Base-by-base conservation (phyloP, 768 basidiomycete species). In the Thelephora ganbajun region DNA sequence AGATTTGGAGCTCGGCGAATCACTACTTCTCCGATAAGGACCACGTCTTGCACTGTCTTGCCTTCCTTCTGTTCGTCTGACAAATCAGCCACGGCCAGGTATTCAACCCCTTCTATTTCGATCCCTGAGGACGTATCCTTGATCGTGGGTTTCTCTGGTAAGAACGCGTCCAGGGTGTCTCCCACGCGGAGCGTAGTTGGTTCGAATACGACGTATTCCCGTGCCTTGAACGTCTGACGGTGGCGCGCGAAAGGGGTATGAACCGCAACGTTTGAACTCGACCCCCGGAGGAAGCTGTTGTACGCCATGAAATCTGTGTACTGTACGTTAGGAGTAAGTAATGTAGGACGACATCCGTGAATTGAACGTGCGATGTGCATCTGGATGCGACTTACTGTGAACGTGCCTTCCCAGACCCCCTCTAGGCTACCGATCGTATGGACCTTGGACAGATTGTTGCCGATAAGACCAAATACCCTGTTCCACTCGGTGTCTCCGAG, bases 291-390 rank as follows among this genome's bases (percentile, higher is more conserved):
- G 49, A 93, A 69, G 18, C 74, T 73, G 19, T 83, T 80, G 57
- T 94, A 97, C 6, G 83, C 80, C 35, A 77, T 76, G 59, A 96
- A 97, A 54, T 90, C 85, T 16, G 77, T 79, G 56, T 85, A 89
- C 84, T 88, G 58, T 43, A 44, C 30, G 34, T 48, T 13, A 45
- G 41, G 37, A 30, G 46, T 19, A 14, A 16, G 47, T n/a, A 43
- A 26, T 12, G 16, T 22, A n/a, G 16, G 47, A 43, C 36, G 16
- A 11, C 26, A 30, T 20, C 12, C 37, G 46, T 26, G 43, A 14
- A 35, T 33, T n/a, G 12, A 33, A 26, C 7, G 12, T 20, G 35
- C 7, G 35, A 30, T 19, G 18, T n/a, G n/a, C 26, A 11, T 16
- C 43, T 19, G 35, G 45, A 47, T 30, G 45, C 16, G 13, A 33